Evolutionary conservation across 2,329 filamentous ascomycete genomes (phyloP), one percentile per base, ranked within the genome.

Genomic region (Hymenoscyphus infarciens): DNA sequence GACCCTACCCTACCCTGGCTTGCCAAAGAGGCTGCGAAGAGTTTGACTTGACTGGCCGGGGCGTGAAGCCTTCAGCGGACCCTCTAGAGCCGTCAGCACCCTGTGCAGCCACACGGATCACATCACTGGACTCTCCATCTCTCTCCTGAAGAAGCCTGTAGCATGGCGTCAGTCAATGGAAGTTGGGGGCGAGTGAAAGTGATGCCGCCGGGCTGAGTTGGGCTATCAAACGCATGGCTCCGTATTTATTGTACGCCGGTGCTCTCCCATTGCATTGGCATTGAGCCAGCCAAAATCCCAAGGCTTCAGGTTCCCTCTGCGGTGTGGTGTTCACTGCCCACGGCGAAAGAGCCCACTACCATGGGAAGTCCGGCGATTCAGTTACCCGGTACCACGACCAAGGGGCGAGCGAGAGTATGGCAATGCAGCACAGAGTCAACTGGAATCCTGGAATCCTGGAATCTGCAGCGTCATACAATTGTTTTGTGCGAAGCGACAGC

Each of bases 201-300:
- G 42, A 22, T 49, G 42, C 42, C 42, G 42, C 42, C 42, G 8
- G 42, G 42, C 42, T 49, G 42, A 49, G 42, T 49, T 49, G 42
- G 42, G 19, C n/a, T 49, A 49, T 49, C 42, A 25, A 25, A 49
- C 42, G 42, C 42, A 3, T 49, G 42, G 42, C 25, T 49, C 42
- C 42, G 39, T 13, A 42, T 42, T n/a, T 19, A 49, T 22, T 11
- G 42, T 22, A 19, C 29, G 29, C 29, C 29, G 29, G 29, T 31
- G 25, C 25, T 27, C 25, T 27, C 25, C 25, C 25, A 27, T 4
- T 27, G 25, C n/a, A n/a, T n/a, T n/a, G n/a, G n/a, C n/a, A n/a
- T n/a, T n/a, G n/a, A n/a, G n/a, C n/a, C n/a, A 27, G 25, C 25
- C 25, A 27, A 27, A 27, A 27, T 3, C 25, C 25, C 25, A 27